A percentile compares a stretch with the other conserved stretches of the same genome.
These are phyloP conservation scores for Toxicodendron radicans DNA, from an alignment of 345 rosid genomes.

Conservation along the genomic window DNA sequence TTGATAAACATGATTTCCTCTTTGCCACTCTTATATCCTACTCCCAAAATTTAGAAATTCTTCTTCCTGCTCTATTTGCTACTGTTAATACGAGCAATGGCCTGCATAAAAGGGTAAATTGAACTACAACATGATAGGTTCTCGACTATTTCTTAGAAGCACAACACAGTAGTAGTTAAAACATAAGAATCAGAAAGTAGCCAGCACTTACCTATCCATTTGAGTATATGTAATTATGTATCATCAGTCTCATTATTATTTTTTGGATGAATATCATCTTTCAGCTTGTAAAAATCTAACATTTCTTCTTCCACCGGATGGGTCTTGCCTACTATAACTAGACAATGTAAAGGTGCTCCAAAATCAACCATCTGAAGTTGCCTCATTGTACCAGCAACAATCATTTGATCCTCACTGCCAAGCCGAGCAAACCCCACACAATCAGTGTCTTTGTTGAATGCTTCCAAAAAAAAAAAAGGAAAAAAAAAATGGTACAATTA, in stretches of 20 bases:
- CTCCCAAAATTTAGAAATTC: neutral
- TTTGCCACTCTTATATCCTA: neutral
- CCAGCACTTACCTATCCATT: neutral
- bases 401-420: constrained; percentile 83
- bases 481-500: neutral
- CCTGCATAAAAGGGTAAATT: neutral
- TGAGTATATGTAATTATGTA: neutral
- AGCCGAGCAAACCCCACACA: constrained; percentile 84
- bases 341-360: constrained; percentile 82
- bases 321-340: constrained; percentile 72
- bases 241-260: constrained; percentile 12
- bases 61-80: neutral
- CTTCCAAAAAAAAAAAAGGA: constrained; percentile 30
- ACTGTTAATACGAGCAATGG: neutral
- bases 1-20: no score
- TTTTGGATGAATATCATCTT: constrained; percentile 6
- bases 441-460: constrained; percentile 55
- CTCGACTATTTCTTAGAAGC: neutral
- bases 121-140: neutral
- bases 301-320: constrained; percentile 93
- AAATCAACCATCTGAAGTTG: constrained; percentile 63
- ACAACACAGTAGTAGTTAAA: neutral
- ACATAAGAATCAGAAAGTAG: neutral
- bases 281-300: constrained; percentile 64
- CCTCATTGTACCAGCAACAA: constrained; percentile 79